Evolutionary conservation across 306 rosid genomes (phyloP).

Genomic region (Cotoneaster glaucophyllus): DNA sequence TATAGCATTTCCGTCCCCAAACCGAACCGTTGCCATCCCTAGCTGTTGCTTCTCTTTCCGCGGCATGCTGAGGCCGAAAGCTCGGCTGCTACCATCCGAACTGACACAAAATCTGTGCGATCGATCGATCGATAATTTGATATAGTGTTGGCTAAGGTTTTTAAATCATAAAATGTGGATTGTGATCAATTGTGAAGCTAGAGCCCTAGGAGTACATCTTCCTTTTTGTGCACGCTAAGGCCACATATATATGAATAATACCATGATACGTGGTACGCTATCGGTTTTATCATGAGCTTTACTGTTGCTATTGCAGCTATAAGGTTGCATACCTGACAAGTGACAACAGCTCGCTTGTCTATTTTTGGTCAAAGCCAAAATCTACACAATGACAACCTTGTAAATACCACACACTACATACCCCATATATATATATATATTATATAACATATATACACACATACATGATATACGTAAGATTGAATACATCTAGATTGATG

Average conservation of each 20-base stretch:
- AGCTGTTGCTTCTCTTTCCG: slow-evolving; percentile 29
- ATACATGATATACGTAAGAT: not conserved
- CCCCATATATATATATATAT: no score
- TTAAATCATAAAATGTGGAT: not conserved
- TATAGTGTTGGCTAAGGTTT: slow-evolving; percentile 9
- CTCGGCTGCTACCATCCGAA: slow-evolving; percentile 18
- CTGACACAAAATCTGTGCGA: slow-evolving; percentile 6
- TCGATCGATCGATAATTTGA: not conserved
- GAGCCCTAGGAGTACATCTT: not conserved
- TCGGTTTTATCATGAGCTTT: not conserved
- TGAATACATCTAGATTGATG: not conserved
- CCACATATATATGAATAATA: not conserved
- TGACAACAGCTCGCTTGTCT: slow-evolving; percentile 18
- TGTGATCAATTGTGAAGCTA: not conserved
- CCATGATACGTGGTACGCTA: slow-evolving; percentile 9
- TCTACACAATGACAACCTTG: not conserved
- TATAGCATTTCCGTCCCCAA: no score
- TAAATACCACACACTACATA: not conserved
- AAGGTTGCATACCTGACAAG: slow-evolving; percentile 17
- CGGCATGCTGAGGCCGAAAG: slow-evolving; percentile 8
- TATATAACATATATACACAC: no score
- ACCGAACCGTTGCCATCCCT: no score
- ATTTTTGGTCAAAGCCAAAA: slow-evolving; percentile 16
- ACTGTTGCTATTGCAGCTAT: not conserved
- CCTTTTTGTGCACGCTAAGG: slow-evolving; percentile 37